Percentiles rank a stretch among this genome's conserved stretches.
phyloP scores from a whole-genome alignment of 495 filamentous ascomycete species.

The Penicillium macrosclerotiorum region DNA sequence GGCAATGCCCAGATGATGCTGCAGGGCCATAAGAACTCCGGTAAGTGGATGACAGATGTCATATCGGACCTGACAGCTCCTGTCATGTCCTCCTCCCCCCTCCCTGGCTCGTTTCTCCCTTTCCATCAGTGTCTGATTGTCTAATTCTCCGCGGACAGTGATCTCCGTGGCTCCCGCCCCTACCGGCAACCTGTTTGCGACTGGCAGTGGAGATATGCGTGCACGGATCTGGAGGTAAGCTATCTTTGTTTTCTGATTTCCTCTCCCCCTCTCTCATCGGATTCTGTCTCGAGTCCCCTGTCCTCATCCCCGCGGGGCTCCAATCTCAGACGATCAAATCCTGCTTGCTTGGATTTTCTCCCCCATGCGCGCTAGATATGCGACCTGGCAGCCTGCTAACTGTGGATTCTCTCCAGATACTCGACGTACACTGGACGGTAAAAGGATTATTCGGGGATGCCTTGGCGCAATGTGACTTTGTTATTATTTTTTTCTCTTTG shows the following conservation, averaged over 20 bases:
- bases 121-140: not conserved
- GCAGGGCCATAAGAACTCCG: slow-evolving; percentile 88
- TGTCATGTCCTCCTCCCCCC: not conserved
- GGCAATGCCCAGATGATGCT: slow-evolving; percentile 89
- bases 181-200: slow-evolving; percentile 75
- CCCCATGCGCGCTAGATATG: slow-evolving; percentile 2
- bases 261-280: not conserved
- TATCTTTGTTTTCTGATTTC: not conserved
- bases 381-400: not conserved
- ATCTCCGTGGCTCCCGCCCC: slow-evolving; percentile 88
- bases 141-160: slow-evolving; percentile 45
- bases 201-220: slow-evolving; percentile 86
- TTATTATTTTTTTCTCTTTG: slow-evolving; percentile 15
- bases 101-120: not conserved
- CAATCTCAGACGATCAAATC: not conserved
- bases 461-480: slow-evolving; percentile 40
- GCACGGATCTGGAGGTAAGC: slow-evolving; percentile 85
- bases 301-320: not conserved
- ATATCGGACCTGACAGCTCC: slow-evolving; percentile 1
- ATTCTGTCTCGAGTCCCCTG: not conserved
- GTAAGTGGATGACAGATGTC: slow-evolving; percentile 36
- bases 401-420: slow-evolving; percentile 31
- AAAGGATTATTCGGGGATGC: slow-evolving; percentile 36
- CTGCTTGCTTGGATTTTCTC: not conserved
- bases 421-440: slow-evolving; percentile 46